Evolutionary conservation across 495 filamentous ascomycete genomes (phyloP), one percentile per base, ranked within the genome.

Genomic region (Neurospora tetraspora): DNA sequence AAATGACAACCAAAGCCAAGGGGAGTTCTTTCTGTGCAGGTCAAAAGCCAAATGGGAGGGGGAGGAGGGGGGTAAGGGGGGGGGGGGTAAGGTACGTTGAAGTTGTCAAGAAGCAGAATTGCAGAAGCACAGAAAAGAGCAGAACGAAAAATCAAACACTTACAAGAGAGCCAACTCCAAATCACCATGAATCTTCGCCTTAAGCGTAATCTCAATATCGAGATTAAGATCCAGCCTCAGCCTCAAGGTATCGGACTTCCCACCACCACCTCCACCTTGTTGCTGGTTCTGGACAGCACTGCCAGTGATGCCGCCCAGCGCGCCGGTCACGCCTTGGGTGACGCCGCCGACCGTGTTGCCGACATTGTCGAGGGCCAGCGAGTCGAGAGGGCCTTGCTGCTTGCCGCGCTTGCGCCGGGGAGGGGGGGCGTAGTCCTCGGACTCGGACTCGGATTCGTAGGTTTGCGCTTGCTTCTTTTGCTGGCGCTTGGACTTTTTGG

Each of bases 171-270:
- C 92, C 73, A 97, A 79, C 42, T 91, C 93, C 74, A 97, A 83
- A 86, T 97, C 94, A 81, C 94, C 93, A 77, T 95, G 92, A 81
- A 97, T 95, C 85, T 93, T 94, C 31, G 94, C 94, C 87, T 97
- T 96, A 39, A 97, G 86, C 72, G 94, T 91, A 53, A 97, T 90
- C 85, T 96, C 92, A 76, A 97, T 89, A 77, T 97, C 94, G 70
- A 97, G 82, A 80, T 97, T 96, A 69, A 97, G 81, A 78, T 97
- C 93, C 71, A 97, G 81, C 70, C 94, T 83, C 78, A 97, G 78
- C 72, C 90, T 82, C 71, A 97, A 79, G 76, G 94, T 91, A 77
- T 94, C 90, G 71, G 78, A 81, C 78, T 83, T 85, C 73, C 71
- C 77, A 45, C 87, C 85, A 40, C 86, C 86, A 47, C 88, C 86